Base-by-base conservation (phyloP, 768 basidiomycete genomes). In the Tricholomella constricta region DNA sequence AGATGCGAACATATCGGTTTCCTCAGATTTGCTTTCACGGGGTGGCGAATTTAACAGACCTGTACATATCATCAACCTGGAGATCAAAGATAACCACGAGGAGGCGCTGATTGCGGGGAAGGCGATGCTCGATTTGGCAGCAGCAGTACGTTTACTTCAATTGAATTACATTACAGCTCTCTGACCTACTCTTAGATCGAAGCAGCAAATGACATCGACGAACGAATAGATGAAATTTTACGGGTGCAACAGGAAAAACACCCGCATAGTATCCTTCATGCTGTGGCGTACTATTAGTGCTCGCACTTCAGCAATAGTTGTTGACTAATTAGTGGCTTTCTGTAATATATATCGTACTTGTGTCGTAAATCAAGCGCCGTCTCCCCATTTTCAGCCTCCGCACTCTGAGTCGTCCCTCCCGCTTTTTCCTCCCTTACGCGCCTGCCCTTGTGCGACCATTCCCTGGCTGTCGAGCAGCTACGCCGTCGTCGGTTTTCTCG, bases 1-100 rank as follows among this genome's bases (percentile, higher is more conserved):
- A 17, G 11, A 34, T 29, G 26, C 15, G 31, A 51, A 32, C 31
- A 10, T 32, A 14, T 11, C 9, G 10, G 25, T 25, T 11, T 6
- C n/a, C 43, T 3, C 56, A 94, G 97, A 99, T 72, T 74, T 99
- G 12, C 76, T 98, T 52, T 72, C 78, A 27, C 82, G 92, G 59
- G 94, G 94, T 25, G 92, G 97, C 4, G 95, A 98, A 52, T 87
- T 85, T 65, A 98, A 94, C 73, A 87, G 87, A 55, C 90, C 95
- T 2, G 94, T 98, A 15, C 97, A 99, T 69, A 70, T 99, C 37
- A 91, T 99, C 64, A 99, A 99, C 70, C 83, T 98, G 55, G 97
- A 99, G 66, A 98, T 98, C 72, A 97, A 91, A 75, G 97, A 99
- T 72, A 98, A 97, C 65, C 95, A 98, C 62, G 97, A 98, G 78